phyloP scores from a whole-genome alignment of 75 land plant genomes.

The Pinus taeda region DNA sequence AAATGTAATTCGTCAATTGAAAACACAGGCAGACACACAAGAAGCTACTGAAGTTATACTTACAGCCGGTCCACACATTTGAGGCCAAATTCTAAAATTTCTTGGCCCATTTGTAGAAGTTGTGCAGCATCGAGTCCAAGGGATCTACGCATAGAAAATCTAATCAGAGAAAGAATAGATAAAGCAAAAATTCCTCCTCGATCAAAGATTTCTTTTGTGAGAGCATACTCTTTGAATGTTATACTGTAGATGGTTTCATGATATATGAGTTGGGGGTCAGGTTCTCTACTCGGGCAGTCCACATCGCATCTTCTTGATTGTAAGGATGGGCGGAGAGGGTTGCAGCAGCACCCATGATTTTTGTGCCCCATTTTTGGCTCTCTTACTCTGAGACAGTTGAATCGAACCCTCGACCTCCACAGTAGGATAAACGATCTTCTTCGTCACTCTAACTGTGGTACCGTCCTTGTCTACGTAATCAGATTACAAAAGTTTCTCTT shows the following conservation, averaged over 20 bases:
- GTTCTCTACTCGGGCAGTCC: constrained; percentile 13
- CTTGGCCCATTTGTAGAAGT: too few relatives aligned
- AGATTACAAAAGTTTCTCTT: too few relatives aligned
- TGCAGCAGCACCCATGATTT: constrained; percentile 43
- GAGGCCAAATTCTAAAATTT: too few relatives aligned
- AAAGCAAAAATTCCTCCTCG: too few relatives aligned
- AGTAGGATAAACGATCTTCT: background rate
- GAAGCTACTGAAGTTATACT: background rate
- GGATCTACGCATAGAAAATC: too few relatives aligned
- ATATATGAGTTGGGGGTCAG: background rate
- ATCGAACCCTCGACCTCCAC: background rate
- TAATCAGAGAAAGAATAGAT: too few relatives aligned
- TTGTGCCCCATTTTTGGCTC: constrained; percentile 33
- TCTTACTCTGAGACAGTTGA: background rate
- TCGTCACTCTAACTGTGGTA: background rate
- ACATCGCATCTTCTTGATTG: constrained; percentile 44
- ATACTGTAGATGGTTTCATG: too few relatives aligned
- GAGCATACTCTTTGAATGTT: too few relatives aligned
- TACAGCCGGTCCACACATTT: background rate
- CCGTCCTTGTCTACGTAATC: too few relatives aligned
- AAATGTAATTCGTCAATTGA: background rate
- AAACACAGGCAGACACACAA: background rate
- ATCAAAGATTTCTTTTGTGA: too few relatives aligned
- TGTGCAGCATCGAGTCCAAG: too few relatives aligned
- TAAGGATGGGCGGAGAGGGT: background rate